Conservation (phyloP, 805 yeast species). For the Candida nonsorbophila region DNA sequence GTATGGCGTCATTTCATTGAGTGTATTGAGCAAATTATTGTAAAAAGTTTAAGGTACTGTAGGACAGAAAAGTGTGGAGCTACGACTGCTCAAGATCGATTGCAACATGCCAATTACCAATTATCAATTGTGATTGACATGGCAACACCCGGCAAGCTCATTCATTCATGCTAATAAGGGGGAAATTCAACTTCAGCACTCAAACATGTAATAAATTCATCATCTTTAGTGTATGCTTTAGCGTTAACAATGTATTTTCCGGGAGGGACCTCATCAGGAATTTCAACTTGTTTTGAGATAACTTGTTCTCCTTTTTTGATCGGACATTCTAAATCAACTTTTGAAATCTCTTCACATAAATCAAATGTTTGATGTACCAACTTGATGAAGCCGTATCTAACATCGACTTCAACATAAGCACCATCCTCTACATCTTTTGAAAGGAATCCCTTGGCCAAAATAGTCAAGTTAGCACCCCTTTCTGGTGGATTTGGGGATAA, state of each 20-base stretch:
- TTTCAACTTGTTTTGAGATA: slow-evolving; percentile 66
- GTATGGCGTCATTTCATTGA: not conserved
- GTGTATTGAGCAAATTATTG: not conserved
- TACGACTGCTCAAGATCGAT: slow-evolving; percentile 1
- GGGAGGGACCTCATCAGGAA: slow-evolving; percentile 92
- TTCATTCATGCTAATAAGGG: too few relatives aligned
- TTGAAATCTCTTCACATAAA: slow-evolving; percentile 79
- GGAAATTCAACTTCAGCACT: slow-evolving; percentile 65
- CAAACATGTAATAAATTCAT: slow-evolving; percentile 77
- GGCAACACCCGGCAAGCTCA: too few relatives aligned
- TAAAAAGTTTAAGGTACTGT: not conserved
- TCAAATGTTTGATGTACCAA: slow-evolving; percentile 87
- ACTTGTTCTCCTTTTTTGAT: slow-evolving; percentile 61
- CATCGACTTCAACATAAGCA: slow-evolving; percentile 92
- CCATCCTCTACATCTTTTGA: slow-evolving; percentile 63
- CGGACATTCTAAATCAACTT: slow-evolving; percentile 86
- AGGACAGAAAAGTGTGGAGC: not conserved
- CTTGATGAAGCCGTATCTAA: slow-evolving; percentile 86
- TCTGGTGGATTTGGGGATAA: slow-evolving; percentile 84
- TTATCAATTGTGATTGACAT: too few relatives aligned
- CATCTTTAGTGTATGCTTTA: slow-evolving; percentile 83
- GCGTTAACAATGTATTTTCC: slow-evolving; percentile 86
- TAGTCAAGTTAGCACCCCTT: slow-evolving; percentile 78
- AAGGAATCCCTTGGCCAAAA: slow-evolving; percentile 68
- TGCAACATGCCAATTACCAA: too few relatives aligned